phyloP scores from a whole-genome alignment of 2,329 filamentous ascomycete genomes.

The Ambrosiella cleistominuta region DNA sequence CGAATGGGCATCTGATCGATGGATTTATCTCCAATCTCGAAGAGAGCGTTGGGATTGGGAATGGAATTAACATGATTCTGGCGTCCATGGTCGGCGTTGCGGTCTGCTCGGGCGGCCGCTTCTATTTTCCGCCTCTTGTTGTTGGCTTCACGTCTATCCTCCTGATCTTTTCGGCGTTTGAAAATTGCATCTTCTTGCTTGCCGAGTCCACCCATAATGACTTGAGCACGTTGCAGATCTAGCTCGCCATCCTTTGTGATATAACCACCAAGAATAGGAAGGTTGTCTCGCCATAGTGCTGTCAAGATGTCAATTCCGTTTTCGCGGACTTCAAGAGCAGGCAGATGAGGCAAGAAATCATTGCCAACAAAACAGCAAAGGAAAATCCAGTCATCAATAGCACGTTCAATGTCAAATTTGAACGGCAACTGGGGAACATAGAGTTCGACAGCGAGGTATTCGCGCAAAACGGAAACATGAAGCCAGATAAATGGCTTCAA shows the following conservation, averaged over 20 bases:
- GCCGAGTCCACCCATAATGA: constrained; percentile 73
- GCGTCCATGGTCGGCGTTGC: constrained; percentile 9
- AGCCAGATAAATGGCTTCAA: constrained; percentile 97
- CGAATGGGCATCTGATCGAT: constrained; percentile 75
- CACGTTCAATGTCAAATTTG: constrained; percentile 80
- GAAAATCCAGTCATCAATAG: constrained; percentile 95
- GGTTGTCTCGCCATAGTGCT: constrained; percentile 89
- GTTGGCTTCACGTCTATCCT: constrained; percentile 66
- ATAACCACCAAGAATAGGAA: constrained; percentile 84
- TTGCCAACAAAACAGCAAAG: constrained; percentile 99
- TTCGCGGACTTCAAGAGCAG: constrained; percentile 92
- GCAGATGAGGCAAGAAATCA: constrained; percentile 91
- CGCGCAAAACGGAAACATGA: constrained; percentile 75
- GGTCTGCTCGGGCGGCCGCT: constrained; percentile 27
- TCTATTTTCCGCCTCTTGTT: constrained; percentile 63
- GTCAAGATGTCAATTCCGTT: constrained; percentile 93
- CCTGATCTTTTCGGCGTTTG: constrained; percentile 65
- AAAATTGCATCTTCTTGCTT: constrained; percentile 93
- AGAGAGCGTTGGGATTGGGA: constrained; percentile 9
- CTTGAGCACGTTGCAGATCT: constrained; percentile 68
- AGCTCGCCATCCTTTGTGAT: constrained; percentile 90
- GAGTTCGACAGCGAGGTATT: constrained; percentile 85
- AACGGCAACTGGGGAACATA: constrained; percentile 69
- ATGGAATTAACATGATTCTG: constrained; percentile 12
- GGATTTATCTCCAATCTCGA: constrained; percentile 23